Conservation (phyloP, 1,139 yeast species). For the Yamadazyma blattariae region DNA sequence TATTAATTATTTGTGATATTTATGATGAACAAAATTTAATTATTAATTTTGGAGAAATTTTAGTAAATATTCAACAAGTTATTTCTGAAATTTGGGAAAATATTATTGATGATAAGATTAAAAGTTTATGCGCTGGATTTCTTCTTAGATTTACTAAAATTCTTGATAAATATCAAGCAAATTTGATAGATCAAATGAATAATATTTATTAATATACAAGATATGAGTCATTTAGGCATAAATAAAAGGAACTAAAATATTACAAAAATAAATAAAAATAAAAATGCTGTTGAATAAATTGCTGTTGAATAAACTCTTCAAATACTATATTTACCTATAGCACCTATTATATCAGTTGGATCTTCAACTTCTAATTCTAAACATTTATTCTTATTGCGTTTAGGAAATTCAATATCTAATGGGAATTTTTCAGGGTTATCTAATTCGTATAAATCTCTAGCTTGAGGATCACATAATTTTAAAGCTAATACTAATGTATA, state of each 20-base stretch:
- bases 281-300: no score
- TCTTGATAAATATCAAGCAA: constrained; percentile 15
- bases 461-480: constrained; percentile 52
- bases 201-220: constrained; percentile 9
- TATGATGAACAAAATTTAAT: constrained; percentile 36
- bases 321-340: constrained; percentile 2
- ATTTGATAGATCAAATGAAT: constrained; percentile 13
- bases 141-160: constrained; percentile 23
- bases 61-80: constrained; percentile 39
- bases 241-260: not conserved
- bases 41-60: constrained; percentile 23
- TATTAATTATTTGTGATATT: constrained; percentile 46
- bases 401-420: constrained; percentile 4
- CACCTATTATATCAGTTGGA: constrained; percentile 1
- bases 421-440: constrained; percentile 16
- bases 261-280: no score
- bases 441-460: constrained; percentile 28
- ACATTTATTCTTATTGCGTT: constrained; percentile 6
- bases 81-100: constrained; percentile 42
- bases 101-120: constrained; percentile 43
- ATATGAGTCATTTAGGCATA: no score
- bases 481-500: constrained; percentile 57
- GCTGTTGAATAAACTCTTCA: no score
- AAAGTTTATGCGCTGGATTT: constrained; percentile 51
- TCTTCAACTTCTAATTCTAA: constrained; percentile 1